Conservation (phyloP, 768 basidiomycete genomes). For the Lyophyllum semitale region DNA sequence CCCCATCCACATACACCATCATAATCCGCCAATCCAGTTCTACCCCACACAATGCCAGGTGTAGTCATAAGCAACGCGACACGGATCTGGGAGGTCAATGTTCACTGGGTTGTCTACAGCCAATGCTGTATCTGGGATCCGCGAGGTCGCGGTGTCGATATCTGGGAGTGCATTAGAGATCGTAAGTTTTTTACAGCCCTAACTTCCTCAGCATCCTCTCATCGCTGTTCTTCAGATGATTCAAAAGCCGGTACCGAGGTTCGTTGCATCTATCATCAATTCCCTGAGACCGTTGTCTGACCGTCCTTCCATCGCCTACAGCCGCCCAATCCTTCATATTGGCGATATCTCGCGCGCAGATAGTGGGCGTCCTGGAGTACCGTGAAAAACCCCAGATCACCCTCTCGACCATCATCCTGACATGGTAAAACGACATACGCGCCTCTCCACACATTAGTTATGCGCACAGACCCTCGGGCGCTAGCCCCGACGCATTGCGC, state of each 20-base stretch:
- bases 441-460: constrained; percentile 9
- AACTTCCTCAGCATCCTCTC: constrained; percentile 5
- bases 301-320: constrained; percentile 6
- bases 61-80: constrained; percentile 66
- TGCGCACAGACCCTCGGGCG: not conserved
- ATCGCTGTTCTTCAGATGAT: constrained; percentile 43
- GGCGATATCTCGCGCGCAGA: constrained; percentile 51
- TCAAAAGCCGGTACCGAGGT: constrained; percentile 56
- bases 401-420: constrained; percentile 19
- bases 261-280: constrained; percentile 3
- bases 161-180: constrained; percentile 74
- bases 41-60: constrained; percentile 33
- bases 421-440: too few relatives aligned
- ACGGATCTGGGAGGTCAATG: constrained; percentile 68
- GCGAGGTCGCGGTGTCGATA: constrained; percentile 64
- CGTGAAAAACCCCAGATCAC: constrained; percentile 8
- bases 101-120: constrained; percentile 62
- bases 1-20: not conserved
- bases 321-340: constrained; percentile 46
- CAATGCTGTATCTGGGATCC: constrained; percentile 77
- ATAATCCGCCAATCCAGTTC: constrained; percentile 4
- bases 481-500: too few relatives aligned
- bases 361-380: constrained; percentile 19
- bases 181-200: constrained; percentile 47
- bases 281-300: constrained; percentile 14